Percentiles rank a stretch among this genome's conserved stretches.
Evolutionary conservation across 2,329 filamentous ascomycete genomes (phyloP).

Genomic region (Tolypocladium tropicale): DNA sequence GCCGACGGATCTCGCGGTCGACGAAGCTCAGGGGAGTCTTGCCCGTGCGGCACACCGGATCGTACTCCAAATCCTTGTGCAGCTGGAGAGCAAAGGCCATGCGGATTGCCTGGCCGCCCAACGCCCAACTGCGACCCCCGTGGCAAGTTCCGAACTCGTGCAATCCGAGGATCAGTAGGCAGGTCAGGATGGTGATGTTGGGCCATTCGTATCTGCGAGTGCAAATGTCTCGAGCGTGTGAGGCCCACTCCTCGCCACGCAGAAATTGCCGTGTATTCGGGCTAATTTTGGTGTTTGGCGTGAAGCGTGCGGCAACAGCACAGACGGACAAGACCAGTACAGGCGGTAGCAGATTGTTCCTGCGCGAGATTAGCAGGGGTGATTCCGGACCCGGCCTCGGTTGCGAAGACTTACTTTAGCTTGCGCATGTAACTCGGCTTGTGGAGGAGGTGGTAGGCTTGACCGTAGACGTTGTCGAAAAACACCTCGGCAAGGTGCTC

Average conservation of each 20-base stretch:
- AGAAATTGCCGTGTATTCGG: slow-evolving; percentile 66
- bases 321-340: slow-evolving; percentile 91
- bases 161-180: slow-evolving; percentile 75
- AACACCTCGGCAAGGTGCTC: slow-evolving; percentile 91
- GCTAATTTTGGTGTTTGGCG: slow-evolving; percentile 71
- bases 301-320: slow-evolving; percentile 90
- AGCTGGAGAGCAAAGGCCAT: slow-evolving; percentile 96
- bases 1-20: slow-evolving; percentile 82
- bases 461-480: slow-evolving; percentile 92
- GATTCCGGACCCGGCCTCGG: background rate
- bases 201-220: slow-evolving; percentile 84
- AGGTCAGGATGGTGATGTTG: slow-evolving; percentile 91
- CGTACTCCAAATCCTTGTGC: slow-evolving; percentile 81
- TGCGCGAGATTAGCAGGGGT: slow-evolving; percentile 3
- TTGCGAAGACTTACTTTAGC: slow-evolving; percentile 43
- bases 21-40: slow-evolving; percentile 70
- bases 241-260: slow-evolving; percentile 85
- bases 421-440: slow-evolving; percentile 96
- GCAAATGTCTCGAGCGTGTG: slow-evolving; percentile 76
- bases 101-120: slow-evolving; percentile 86
- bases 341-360: slow-evolving; percentile 59
- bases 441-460: slow-evolving; percentile 88
- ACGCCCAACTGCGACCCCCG: slow-evolving; percentile 88
- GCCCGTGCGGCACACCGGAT: slow-evolving; percentile 56
- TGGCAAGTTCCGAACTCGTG: slow-evolving; percentile 98